Base-by-base conservation (phyloP, 257 asterid genomes). In the Perilla frutescens region DNA sequence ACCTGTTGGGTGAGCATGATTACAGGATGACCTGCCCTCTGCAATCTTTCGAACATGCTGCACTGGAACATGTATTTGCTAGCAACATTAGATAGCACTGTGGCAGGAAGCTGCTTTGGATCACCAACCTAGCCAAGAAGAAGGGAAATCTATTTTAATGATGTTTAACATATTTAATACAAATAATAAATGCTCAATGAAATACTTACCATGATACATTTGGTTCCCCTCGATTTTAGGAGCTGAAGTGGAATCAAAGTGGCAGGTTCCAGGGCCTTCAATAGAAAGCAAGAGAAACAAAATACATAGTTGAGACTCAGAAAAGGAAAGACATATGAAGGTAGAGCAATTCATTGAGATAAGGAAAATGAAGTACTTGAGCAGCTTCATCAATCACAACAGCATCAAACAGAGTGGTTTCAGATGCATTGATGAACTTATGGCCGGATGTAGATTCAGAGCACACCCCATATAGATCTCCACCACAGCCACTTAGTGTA, bases 341-440 rank as follows among this genome's bases (percentile, higher is more conserved):
- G 68, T 70, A 68, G 40, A 66, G 66, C 65, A 77, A 76, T 67
- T 20, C 63, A 77, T 10, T 54, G 79, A 75, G 77, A 55, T 32
- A 56, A 48, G 66, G 56, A 51, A 68, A 66, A 71, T 53, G 49
- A 62, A 80, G 64, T 85, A 95, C 99, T 81, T 95, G 98, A 71
- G 99, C 99, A 34, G 99, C 99, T 91, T 95, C 99, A 87, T 95
- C 99, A 80, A 95, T 88, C 82, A 95, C 93, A 83, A 95, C 93
- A 62, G 98, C 98, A 85, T 95, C 99, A 85, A 95, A 95, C 50
- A 95, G 83, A 70, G 85, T 71, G 81, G 80, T 81, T 74, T 92
- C 99, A 55, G 88, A 80, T 74, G 96, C 77, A 76, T 78, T 77
- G 69, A 82, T 70, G 82, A 95, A 95, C 76, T 85, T 95, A 79